Base-by-base conservation (phyloP, 2,329 filamentous ascomycete genomes). In the Fusarium odoratissimum region DNA sequence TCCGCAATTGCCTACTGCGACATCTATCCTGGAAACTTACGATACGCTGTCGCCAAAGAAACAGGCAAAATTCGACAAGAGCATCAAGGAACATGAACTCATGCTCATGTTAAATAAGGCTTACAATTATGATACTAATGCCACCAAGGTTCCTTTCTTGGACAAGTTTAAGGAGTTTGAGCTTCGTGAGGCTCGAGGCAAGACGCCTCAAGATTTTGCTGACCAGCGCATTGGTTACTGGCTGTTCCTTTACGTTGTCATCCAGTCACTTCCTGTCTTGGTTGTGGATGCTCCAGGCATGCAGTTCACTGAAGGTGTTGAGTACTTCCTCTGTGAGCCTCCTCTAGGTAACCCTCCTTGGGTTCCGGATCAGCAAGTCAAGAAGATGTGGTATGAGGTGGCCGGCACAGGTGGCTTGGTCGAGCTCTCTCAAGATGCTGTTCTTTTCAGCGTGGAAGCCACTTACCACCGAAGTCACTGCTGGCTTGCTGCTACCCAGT, bases 241-340 rank as follows among this genome's bases (percentile, higher is more conserved):
- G 93, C 85, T 96, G 56, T 95, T 95, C 83, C 84, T 95, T 64
- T 95, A 95, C 78, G 91, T 90, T 11, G 89, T 94, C 13, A 86
- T 95, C 12, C 93, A 96, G 81, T 91, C 91, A 4, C 85, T 95
- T 30, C 93, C 93, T 8, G 91, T 94, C 86, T 85, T 95, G 16
- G 92, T 93, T 3, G 86, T 94, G 38, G 93, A 96, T 79, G 92
- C 92, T 1, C 92, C 92, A 0, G 91, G 88, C 14, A 83, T 95
- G 48, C 88, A 87, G 60, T 91, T 88, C 79, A 92, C 90, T 0
- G 89, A 94, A 56, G 91, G 89, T 3, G 92, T 94, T 5, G 93
- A 95, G 80, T 94, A 95, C 82, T 96, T 95, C 83, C 85, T 95
- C 33, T 95, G 93, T 80, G 87, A 94, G 78, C 90, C 92, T 8